Base-by-base conservation (phyloP, 768 basidiomycete genomes). In the Phylloporus sp. region DNA sequence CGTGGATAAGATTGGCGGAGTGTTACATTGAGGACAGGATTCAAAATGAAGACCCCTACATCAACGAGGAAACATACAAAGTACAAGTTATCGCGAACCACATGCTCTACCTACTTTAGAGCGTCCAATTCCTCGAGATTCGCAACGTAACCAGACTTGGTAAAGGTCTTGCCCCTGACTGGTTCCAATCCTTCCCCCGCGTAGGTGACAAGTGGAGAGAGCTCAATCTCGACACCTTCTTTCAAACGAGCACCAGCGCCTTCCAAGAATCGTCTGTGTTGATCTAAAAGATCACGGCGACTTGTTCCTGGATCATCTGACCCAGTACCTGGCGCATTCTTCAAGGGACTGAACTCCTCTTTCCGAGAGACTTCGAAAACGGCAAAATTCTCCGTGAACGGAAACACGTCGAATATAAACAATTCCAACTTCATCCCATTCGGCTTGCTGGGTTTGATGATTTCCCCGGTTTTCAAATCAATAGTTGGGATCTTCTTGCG, bases 381-480 rank as follows among this genome's bases (percentile, higher is more conserved):
- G 23, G 86, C 81, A 54, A 94, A 91, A 41, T 68, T 73, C 60
- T 82, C 66, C 22, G 92, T 91, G 69, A 80, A 90, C 1, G 94
- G 94, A 75, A 99, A 97, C 36, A 99, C 96, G 69, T 99, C 96
- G 61, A 99, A 99, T 26, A 99, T 88, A 70, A 99, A 99, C 72
- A 94, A 74, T 69, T 99, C 96, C 52, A 99, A 81, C 71, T 99
- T 99, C 90, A 98, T 95, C 50, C 96, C 96, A 65, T 99, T 98
- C n/a, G 92, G 89, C 61, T 84, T 83, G 52, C 69, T 66, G 3
- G 96, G 94, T 62, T 93, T 94, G 62, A 94, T 67, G 5, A 60
- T 21, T 50, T 81, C 72, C 17, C 90, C 93, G 13, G 78, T 76
- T 45, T 75, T 60, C 48, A 90, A 58, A 61, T 90, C 82, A 52